Percentiles rank a stretch among this genome's conserved stretches.
Conservation (phyloP, 2,329 filamentous ascomycete species). For the Aspergillus brunneoviolaceus region DNA sequence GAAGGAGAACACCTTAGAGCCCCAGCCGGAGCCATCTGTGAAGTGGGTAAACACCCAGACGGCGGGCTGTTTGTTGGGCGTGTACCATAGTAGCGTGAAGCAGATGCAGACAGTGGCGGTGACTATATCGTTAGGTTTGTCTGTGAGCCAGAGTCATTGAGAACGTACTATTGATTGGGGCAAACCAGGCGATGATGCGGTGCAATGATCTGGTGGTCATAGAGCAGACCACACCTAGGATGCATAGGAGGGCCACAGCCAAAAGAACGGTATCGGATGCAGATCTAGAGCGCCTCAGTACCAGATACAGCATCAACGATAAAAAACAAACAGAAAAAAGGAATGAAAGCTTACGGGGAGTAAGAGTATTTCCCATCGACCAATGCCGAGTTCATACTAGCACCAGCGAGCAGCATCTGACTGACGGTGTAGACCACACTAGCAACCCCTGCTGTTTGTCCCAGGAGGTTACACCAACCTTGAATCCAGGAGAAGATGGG, state of each 20-base stretch:
- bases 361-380: constrained; percentile 54
- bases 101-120: constrained; percentile 61
- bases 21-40: constrained; percentile 63
- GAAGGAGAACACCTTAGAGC: constrained; percentile 61
- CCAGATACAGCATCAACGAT: background rate
- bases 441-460: constrained; percentile 63
- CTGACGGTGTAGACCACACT: constrained; percentile 63
- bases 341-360: constrained; percentile 51
- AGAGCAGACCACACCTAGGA: constrained; percentile 62
- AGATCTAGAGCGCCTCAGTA: constrained; percentile 41
- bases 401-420: constrained; percentile 63
- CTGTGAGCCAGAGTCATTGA: no score
- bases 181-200: constrained; percentile 63
- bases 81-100: constrained; percentile 57
- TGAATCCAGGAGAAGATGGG: constrained; percentile 65
- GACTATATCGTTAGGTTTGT: constrained; percentile 37
- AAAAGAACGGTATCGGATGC: constrained; percentile 60
- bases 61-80: constrained; percentile 58
- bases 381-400: constrained; percentile 60
- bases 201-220: constrained; percentile 61
- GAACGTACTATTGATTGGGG: constrained; percentile 60
- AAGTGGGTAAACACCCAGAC: constrained; percentile 63
- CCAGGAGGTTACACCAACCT: constrained; percentile 67
- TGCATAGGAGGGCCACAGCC: constrained; percentile 55
- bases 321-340: no score